Base-by-base conservation (phyloP, 495 filamentous ascomycete species). In the Penicillium nucicola region DNA sequence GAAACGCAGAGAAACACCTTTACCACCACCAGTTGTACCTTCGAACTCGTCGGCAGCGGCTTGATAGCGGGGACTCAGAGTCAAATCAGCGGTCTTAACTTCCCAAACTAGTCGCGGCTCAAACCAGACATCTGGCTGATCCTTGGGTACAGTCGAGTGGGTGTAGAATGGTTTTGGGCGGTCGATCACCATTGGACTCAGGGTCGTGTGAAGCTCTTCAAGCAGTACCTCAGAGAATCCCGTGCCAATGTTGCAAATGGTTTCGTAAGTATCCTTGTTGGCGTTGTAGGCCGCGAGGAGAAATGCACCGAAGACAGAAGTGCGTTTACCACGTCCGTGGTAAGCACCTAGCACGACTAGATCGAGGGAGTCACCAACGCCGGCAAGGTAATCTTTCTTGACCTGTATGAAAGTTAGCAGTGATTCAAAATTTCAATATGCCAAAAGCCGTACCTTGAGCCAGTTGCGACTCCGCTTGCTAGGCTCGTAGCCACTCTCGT, bases 51-150 rank as follows among this genome's bases (percentile, higher is more conserved):
- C 87, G 9, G 68, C 72, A 9, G 77, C 80, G 6, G 95, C 95
- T 62, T 92, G 89, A 66, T 98, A 98, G 23, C 91, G 77, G 33
- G 93, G 93, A 53, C 86, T 91, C 5, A 98, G 79, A 4, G 91
- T 97, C 59, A 98, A 68, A 78, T 97, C 93, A 2, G 93, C 93
- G 11, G 92, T 90, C 70, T 92, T 97, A 52, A 97, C 91, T 69
- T 98, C 93, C 93, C 93, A 98, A 2, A 98, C 95, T 37, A 88
- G 81, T 22, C 83, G 83, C 4, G 92, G 89, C 70, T 97, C 93
- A 65, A 98, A 95, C 93, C 93, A 98, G 28, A 98, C 92, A 65
- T 98, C 95, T 1, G 93, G 93, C 67, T 97, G 93, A 58, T 96
- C 87, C 60, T 95, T 92, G 25, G 85, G 84, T 19, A 87, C 88